Base-by-base conservation (phyloP, 225 moss, liverwort and hornwort genomes). In the Lunularia cruciata region DNA sequence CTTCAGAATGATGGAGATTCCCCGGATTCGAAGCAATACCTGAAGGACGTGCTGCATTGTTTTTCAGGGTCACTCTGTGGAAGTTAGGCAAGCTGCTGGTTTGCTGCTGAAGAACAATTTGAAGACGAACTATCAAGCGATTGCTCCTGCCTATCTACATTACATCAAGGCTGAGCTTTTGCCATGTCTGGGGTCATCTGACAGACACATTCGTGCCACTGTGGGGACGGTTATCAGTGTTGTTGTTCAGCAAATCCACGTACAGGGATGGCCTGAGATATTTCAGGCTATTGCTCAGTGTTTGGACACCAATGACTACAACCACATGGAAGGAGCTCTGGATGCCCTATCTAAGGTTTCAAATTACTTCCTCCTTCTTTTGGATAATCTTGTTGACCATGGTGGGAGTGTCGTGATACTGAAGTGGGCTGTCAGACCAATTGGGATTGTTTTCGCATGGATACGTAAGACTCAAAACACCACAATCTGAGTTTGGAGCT, bases 61-160 rank as follows among this genome's bases (percentile, higher is more conserved):
- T 62, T 72, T 73, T 71, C 89, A 98, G 96, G 96, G 96, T 65
- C 89, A 92, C 59, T 90, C 92, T 72, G 81, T 83, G 40, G 85
- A 91, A 72, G 93, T 92, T 63, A 87, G 96, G 63, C 96, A 98
- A 85, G 92, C 96, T 62, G 96, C 96, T 27, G 96, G 96, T 67
- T 89, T 98, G 88, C 75, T 98, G 69, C 78, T 96, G 86, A 96
- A 96, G 89, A 96, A 96, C 84, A 96, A 96, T 78, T 78, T 96
- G 86, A 96, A 96, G 80, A 82, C 86, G 71, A 89, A 56, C 76
- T 83, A 96, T 81, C 76, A 83, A 30, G 86, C 76, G 55, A 90
- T 96, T 70, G 85, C 86, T 77, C 82, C 86, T 67, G 42, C 76
- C 39, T 92, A 92, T 67, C 85, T 90, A 68, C 90, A 92, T 52